Conservation (phyloP, 2,329 filamentous ascomycete genomes). For the Aspergillus arachidicola region DNA sequence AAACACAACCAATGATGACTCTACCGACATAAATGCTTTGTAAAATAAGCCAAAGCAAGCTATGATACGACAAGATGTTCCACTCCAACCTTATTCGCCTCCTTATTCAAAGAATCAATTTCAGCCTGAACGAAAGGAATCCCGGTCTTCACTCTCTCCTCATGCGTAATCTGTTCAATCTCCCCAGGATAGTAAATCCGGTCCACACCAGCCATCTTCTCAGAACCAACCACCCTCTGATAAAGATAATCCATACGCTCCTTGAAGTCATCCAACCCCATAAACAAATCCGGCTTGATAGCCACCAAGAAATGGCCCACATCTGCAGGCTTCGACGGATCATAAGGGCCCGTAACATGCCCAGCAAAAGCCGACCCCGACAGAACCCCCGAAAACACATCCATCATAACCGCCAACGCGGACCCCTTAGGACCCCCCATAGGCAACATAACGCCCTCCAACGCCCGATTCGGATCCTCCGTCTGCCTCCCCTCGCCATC, state of each 20-base stretch:
- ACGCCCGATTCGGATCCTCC: conserved; percentile 69
- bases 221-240: conserved; percentile 53
- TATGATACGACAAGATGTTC: conserved; percentile 7
- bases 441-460: conserved; percentile 79
- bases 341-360: conserved; percentile 75
- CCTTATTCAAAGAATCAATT: conserved; percentile 52
- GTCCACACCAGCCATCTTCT: conserved; percentile 58
- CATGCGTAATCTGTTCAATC: conserved; percentile 54
- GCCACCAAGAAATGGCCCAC: conserved; percentile 75
- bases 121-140: conserved; percentile 55
- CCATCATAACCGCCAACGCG: conserved; percentile 81
- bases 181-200: conserved; percentile 62
- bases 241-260: conserved; percentile 61
- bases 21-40: not conserved
- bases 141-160: conserved; percentile 43
- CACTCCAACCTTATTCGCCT: conserved; percentile 50
- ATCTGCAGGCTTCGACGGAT: conserved; percentile 67
- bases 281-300: conserved; percentile 74
- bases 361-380: conserved; percentile 79
- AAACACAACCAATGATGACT: not conserved
- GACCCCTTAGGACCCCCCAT: conserved; percentile 86
- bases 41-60: not conserved
- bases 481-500: conserved; percentile 70
- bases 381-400: conserved; percentile 77
- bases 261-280: conserved; percentile 70